phyloP scores from a whole-genome alignment of 73 alveolate genomes.

The Symbiodinium natans region DNA sequence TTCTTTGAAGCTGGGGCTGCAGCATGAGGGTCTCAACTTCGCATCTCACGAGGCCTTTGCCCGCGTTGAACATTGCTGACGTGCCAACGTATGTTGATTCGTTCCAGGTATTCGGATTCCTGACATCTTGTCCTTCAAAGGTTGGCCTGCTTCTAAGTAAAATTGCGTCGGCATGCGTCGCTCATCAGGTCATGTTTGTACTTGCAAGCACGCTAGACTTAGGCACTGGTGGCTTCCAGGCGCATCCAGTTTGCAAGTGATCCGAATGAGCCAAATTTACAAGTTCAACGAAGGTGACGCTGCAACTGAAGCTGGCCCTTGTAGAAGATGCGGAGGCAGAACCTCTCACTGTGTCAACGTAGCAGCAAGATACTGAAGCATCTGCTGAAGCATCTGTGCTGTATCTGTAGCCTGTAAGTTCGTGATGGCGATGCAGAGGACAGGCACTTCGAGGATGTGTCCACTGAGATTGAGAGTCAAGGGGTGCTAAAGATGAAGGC shows the following conservation, averaged over 20 bases:
- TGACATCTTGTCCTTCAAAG: not conserved
- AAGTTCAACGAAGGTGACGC: too few species aligned
- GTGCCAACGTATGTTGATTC: not conserved
- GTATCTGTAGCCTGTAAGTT: not conserved
- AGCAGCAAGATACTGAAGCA: too few species aligned
- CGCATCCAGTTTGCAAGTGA: too few species aligned
- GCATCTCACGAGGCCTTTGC: not conserved
- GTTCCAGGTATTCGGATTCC: not conserved
- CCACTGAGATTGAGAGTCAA: not conserved
- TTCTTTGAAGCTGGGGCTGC: not conserved
- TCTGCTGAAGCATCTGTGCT: not conserved
- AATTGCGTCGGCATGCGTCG: not conserved
- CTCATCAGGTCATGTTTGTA: too few species aligned
- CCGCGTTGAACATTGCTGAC: not conserved
- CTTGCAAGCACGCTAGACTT: too few species aligned
- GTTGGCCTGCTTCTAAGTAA: not conserved
- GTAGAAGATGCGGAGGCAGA: slow-evolving; percentile 1
- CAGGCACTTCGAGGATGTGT: slow-evolving; percentile 11
- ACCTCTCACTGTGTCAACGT: not conserved
- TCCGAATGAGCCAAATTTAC: too few species aligned
- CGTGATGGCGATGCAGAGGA: not conserved
- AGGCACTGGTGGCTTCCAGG: slow-evolving; percentile 19
- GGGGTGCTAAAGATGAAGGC: not conserved
- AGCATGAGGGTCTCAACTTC: not conserved
- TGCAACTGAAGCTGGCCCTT: not conserved